These are phyloP conservation scores for Hortiboletus flavorubellus DNA, from an alignment of 768 basidiomycete species.

Conservation along the genomic window DNA sequence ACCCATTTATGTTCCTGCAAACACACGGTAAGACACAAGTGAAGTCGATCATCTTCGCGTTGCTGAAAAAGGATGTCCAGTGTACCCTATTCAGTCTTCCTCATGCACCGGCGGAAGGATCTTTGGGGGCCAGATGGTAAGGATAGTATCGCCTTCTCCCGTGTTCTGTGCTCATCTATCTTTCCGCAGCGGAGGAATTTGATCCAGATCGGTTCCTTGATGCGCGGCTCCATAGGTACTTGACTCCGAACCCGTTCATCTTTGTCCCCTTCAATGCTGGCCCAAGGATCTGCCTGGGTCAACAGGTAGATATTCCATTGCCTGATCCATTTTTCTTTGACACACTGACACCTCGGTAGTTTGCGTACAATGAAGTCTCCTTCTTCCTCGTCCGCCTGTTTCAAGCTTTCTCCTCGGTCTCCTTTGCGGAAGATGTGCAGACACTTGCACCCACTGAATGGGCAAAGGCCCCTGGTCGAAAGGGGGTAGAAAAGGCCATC, in stretches of 20 bases:
- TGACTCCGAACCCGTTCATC: conserved; percentile 53
- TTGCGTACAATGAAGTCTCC: conserved; percentile 64
- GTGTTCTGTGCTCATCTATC: neutral
- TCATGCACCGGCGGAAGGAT: conserved; percentile 62
- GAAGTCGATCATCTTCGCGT: neutral
- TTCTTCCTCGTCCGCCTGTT: conserved; percentile 60
- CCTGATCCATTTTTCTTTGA: neutral
- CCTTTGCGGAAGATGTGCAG: conserved; percentile 44
- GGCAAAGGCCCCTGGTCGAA: conserved; percentile 32
- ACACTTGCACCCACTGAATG: conserved; percentile 46
- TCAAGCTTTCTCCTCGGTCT: conserved; percentile 49
- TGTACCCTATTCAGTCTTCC: conserved; percentile 42
- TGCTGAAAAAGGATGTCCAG: conserved; percentile 20
- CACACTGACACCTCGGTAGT: conserved; percentile 32
- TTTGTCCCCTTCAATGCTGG: conserved; percentile 43
- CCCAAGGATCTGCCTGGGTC: conserved; percentile 37
- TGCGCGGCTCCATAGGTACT: conserved; percentile 51
- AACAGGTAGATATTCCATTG: conserved; percentile 25
- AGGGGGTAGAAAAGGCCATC: conserved; percentile 46
- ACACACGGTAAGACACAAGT: conserved; percentile 21
- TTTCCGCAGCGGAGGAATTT: conserved; percentile 45
- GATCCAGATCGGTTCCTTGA: conserved; percentile 71
- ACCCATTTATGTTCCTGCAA: conserved; percentile 33
- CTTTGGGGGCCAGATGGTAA: conserved; percentile 69
- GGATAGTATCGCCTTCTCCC: neutral